Percentiles rank a stretch among this genome's conserved stretches.
phyloP scores from a whole-genome alignment of 441 rosid genomes.

The Erodium moschatum region DNA sequence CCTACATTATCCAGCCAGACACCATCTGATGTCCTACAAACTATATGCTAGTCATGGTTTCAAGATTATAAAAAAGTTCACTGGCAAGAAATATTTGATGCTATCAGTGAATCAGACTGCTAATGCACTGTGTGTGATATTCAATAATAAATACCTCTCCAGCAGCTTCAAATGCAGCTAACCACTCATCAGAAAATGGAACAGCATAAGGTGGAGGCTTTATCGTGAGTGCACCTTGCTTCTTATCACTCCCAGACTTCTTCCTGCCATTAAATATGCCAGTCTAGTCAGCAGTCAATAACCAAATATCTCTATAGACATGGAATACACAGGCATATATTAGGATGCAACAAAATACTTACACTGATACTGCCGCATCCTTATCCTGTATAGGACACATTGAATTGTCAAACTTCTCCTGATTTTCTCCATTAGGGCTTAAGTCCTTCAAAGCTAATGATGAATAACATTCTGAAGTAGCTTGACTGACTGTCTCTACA shows the following conservation, averaged over 20 bases:
- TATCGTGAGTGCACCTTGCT: conserved; percentile 32
- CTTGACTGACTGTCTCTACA: conserved; percentile 23
- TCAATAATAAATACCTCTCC: conserved; percentile 62
- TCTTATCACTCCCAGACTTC: conserved; percentile 32
- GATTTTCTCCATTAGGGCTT: conserved; percentile 20
- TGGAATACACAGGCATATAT: conserved; percentile 10
- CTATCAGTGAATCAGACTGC: neutral
- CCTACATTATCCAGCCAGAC: neutral
- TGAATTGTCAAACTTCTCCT: conserved; percentile 18
- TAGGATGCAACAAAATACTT: conserved; percentile 26
- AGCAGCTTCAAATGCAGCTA: conserved; percentile 86
- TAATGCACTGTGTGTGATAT: neutral
- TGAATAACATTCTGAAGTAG: conserved; percentile 22
- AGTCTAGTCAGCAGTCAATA: neutral
- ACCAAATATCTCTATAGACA: conserved; percentile 1
- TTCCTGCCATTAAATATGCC: conserved; percentile 28
- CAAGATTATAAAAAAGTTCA: neutral
- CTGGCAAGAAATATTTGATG: neutral
- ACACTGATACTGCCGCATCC: conserved; percentile 31
- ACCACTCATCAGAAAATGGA: conserved; percentile 95
- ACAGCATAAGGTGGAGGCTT: conserved; percentile 52
- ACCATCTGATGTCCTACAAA: neutral
- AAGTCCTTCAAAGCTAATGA: conserved; percentile 7
- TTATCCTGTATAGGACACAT: conserved; percentile 23
- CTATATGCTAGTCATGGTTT: neutral